Base-by-base conservation (phyloP, 768 basidiomycete species). In the Collybiopsis luxurians region DNA sequence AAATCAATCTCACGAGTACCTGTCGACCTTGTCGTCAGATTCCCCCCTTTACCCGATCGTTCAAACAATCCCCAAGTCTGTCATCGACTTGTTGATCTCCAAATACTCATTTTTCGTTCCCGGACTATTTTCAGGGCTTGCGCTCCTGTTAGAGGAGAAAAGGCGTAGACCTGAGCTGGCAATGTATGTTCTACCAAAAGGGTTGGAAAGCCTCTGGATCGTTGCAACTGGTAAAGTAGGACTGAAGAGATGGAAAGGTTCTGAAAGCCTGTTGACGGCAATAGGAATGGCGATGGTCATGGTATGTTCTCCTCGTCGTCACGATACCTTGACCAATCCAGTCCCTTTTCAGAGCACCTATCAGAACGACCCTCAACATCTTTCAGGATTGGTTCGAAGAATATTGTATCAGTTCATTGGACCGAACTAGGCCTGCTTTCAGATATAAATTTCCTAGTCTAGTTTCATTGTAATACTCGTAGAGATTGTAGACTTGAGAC, bases 231-330 rank as follows among this genome's bases (percentile, higher is more conserved):
- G 89, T 13, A 83, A 85, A 59, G 89, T 90, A 1, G 84, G 83
- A 72, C 83, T 86, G 59, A 77, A 77, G 61, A 86, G 86, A 30
- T 88, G 87, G 9, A 80, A 82, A 49, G 83, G 79, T 72, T 90
- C 89, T 0, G 88, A 87, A 65, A 77, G 78, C 46, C 65, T 88
- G 79, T 68, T 90, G 45, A 84, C 85, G 7, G 85, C 87, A 2
- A 76, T 89, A 56, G 93, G 88, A 11, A 92, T 95, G 89, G 87
- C 86, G 5, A 91, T 97, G 92, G 90, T 95, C 38, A 89, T 94
- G 91, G 87, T 85, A 59, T 56, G 84, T 72, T 34, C 23, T 45
- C 58, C 40, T 30, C 21, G 38, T 11, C 19, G 23, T 48, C 59
- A 15, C 5, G 17, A 9, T 36, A 3, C 4, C 26, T 27, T 23